Evolutionary conservation across 2,329 filamentous ascomycete genomes (phyloP), one percentile per base, ranked within the genome.

Genomic region (Aspergillus ruber): DNA sequence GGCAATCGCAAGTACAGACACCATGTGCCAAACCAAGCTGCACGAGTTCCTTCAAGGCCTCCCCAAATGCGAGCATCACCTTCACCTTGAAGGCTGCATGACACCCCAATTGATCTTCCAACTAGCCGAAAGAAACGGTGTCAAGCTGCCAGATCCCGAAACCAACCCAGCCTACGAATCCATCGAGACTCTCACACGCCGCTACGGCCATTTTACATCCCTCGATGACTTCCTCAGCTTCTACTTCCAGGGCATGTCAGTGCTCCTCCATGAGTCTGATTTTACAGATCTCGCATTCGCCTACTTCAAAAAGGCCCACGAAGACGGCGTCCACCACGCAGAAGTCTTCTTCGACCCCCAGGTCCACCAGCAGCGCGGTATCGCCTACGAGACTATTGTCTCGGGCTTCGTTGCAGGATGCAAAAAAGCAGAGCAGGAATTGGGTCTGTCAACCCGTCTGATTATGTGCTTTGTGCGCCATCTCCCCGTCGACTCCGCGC

Each of bases 291-390:
- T 91, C 9, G 85, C 84, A 4, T 86, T 81, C 73, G 78, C 79
- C 52, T 90, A 90, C 69, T 85, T 90, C 64, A 60, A 73, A 27
- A 79, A 77, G 49, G 86, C 84, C 2, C 74, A 80, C 27, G 68
- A 69, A 1, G 81, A 88, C 52, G 80, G 81, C 33, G 82, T 90
- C 1, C 75, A 79, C 43, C 86, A 90, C 60, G 84, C 84, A 12
- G 86, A 90, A 65, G 77, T 89, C 54, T 90, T 89, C 71, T 90
- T 90, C 69, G 87, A 90, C 63, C 86, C 86, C 1, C 86, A 90
- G 66, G 85, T 84, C 1, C 87, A 90, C 65, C 77, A 81, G 4
- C 70, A 68, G 10, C 77, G 85, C 15, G 83, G 83, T 4, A 69
- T 90, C 3, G 55, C 74, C 6, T 84, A 87, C 60, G 70, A 76